Conservation (phyloP, 176 grass and related monocot genomes). For the Hordeum marinum region DNA sequence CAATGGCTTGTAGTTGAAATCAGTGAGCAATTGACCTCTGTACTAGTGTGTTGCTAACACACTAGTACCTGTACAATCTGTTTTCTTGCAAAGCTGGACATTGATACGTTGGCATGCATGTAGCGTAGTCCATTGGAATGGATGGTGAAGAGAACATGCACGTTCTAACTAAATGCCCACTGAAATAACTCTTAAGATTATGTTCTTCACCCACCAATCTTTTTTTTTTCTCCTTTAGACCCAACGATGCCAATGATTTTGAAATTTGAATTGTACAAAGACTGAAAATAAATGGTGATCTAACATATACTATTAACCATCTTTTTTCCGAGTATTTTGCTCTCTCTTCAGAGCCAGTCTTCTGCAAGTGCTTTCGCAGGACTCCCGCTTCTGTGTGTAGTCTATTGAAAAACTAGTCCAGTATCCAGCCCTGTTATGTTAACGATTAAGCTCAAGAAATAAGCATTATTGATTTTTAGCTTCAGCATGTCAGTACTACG, state of each 20-base stretch:
- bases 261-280: not conserved
- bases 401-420: not conserved
- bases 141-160: not conserved
- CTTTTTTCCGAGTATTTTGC: no score
- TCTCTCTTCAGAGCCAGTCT: slow-evolving; percentile 40
- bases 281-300: not conserved
- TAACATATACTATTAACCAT: not conserved
- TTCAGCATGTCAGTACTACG: not conserved
- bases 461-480: not conserved
- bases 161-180: not conserved
- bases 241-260: not conserved
- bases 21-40: no score
- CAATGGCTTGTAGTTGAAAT: no score
- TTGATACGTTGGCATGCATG: not conserved
- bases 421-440: not conserved
- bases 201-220: not conserved
- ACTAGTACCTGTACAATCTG: not conserved
- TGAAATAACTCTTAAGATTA: not conserved
- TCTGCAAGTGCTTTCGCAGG: slow-evolving; percentile 46
- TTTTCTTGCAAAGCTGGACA: not conserved
- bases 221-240: not conserved
- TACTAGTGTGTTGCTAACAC: no score
- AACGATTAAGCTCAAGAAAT: not conserved
- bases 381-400: not conserved
- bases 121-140: not conserved